Conservation (phyloP, 78 protist genomes). For the Chrysochromulina parva region DNA sequence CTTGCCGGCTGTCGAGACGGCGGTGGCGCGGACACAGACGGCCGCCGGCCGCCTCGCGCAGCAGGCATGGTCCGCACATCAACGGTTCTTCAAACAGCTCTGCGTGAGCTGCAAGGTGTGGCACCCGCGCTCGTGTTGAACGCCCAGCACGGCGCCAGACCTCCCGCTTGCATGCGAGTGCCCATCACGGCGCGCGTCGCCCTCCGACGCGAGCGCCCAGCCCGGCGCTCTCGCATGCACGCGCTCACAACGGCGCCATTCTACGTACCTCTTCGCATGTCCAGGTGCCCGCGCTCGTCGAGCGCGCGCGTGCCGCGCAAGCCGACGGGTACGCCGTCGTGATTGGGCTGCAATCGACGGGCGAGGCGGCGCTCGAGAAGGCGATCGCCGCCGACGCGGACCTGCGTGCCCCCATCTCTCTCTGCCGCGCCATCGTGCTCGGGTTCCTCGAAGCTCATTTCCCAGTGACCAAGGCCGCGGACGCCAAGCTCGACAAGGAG, state of each 20-base stretch:
- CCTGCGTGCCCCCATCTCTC: background rate
- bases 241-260: no score
- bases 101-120: background rate
- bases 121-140: background rate
- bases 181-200: no score
- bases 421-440: no score
- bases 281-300: background rate
- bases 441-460: background rate
- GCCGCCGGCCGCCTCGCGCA: background rate
- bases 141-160: background rate
- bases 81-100: slow-evolving; percentile 19
- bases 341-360: slow-evolving; percentile 28
- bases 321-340: background rate
- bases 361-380: background rate
- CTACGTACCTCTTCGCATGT: no score
- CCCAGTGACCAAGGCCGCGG: background rate
- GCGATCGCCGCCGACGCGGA: background rate
- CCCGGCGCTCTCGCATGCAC: no score
- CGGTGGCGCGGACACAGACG: background rate
- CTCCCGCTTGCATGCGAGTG: background rate
- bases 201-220: no score
- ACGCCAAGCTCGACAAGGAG: background rate
- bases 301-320: background rate
- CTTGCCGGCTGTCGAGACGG: background rate
- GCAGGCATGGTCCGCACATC: background rate